phyloP scores from a whole-genome alignment of 441 rosid species.

The Erodium texanum region DNA sequence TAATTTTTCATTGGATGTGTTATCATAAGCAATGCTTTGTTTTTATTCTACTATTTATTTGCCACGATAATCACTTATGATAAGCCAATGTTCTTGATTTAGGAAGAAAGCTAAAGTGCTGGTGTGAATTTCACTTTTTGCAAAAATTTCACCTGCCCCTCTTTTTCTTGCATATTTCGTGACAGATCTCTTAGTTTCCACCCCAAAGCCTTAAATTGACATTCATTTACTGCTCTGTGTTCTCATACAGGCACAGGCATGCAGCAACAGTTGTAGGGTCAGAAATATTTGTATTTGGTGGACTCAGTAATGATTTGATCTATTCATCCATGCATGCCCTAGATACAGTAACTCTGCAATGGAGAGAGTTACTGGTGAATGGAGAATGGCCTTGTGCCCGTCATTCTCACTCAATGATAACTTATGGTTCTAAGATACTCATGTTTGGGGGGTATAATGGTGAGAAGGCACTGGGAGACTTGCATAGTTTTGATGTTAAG shows the following conservation, averaged over 20 bases:
- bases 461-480: constrained; percentile 63
- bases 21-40: not conserved
- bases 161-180: constrained; percentile 11
- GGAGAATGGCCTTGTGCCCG: constrained; percentile 73
- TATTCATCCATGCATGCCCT: constrained; percentile 52
- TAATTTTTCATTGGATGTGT: not conserved
- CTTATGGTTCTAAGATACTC: constrained; percentile 47
- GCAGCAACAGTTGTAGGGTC: constrained; percentile 72
- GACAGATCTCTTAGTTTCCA: constrained; percentile 1
- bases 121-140: not conserved
- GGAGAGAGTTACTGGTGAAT: constrained; percentile 48
- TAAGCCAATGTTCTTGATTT: not conserved
- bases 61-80: not conserved
- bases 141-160: constrained; percentile 12
- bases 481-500: constrained; percentile 64
- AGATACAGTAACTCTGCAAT: constrained; percentile 42
- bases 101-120: not conserved
- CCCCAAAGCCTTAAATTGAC: not conserved
- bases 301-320: constrained; percentile 48
- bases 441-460: constrained; percentile 82
- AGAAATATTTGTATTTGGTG: constrained; percentile 69
- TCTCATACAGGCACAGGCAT: constrained; percentile 67
- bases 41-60: not conserved
- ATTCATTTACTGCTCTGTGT: constrained; percentile 13
- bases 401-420: constrained; percentile 85